Base-by-base conservation (phyloP, 176 grass and related monocot genomes). In the Raddia guianensis region DNA sequence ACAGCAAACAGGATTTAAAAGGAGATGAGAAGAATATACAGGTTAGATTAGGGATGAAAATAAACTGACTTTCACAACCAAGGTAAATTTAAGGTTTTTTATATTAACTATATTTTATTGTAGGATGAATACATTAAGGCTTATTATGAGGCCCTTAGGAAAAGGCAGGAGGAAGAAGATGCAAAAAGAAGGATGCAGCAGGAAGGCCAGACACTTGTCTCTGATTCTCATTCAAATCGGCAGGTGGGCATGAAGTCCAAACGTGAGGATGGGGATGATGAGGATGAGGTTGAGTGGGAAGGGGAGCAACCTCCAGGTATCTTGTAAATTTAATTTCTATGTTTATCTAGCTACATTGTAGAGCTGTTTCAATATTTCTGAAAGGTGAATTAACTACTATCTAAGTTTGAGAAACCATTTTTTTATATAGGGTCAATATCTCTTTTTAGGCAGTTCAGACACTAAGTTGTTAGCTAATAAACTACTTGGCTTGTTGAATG, bases 111-210 rank as follows among this genome's bases (percentile, higher is more conserved):
- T 79, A 16, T 80, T 37, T 40, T 10, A 72, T 77, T 49, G 53
- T 78, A 98, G 96, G 88, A 98, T 75, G 96, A 98, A 81, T 95
- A 95, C 59, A 66, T 90, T 63, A 98, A 95, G 76, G 92, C 90
- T 49, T 99, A 93, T 80, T 95, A 95, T 62, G 96, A 82, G 84
- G 92, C 96, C 63, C 62, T 93, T 12, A 76, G 35, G 37, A 92
- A 94, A 74, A 87, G 77, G 68, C 72, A 89, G 58, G 77, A 95
- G 68, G 88, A 91, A 82, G 87, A 84, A 79, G 86, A 87, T 51
- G 70, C 49, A 37, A 82, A 77, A 49, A 70, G 49, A 70, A 83
- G 21, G 79, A 69, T 80, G 75, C 80, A 98, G 47, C 81, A 89
- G 60, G 77, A 94, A 88, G 70, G 75, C 9, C 40, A 77, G 16